These are phyloP conservation scores for Aspergillus hiratsukae DNA, from an alignment of 2,329 filamentous ascomycete genomes.

Conservation along the genomic window DNA sequence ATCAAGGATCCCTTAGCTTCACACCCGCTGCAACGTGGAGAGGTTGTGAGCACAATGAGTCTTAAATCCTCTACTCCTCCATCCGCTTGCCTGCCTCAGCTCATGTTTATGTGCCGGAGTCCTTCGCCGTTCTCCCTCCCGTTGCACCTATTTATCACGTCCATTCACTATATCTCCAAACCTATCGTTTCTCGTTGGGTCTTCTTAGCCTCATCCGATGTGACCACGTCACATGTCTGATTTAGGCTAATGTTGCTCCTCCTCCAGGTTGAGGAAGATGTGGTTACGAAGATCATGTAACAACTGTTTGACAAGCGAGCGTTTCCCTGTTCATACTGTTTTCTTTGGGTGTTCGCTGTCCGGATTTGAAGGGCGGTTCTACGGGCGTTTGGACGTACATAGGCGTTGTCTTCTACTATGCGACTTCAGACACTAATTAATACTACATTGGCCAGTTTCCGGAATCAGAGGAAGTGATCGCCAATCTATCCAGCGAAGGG, in stretches of 20 bases:
- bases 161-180: neutral
- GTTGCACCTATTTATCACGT: neutral
- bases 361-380: slow-evolving; percentile 14
- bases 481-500: slow-evolving; percentile 24
- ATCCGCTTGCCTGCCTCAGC: neutral
- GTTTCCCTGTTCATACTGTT: slow-evolving; percentile 19
- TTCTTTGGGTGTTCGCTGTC: slow-evolving; percentile 10
- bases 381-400: slow-evolving; percentile 26
- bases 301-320: slow-evolving; percentile 17
- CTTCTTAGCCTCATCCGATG: neutral
- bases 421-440: slow-evolving; percentile 28
- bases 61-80: neutral
- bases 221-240: neutral
- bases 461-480: slow-evolving; percentile 26
- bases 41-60: neutral
- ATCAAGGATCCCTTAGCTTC: neutral
- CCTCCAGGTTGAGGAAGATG: slow-evolving; percentile 76
- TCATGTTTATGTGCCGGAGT: neutral
- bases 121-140: neutral
- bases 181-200: neutral
- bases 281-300: slow-evolving; percentile 84
- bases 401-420: slow-evolving; percentile 23
- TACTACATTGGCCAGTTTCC: slow-evolving; percentile 25
- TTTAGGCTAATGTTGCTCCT: slow-evolving; percentile 38
- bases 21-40: neutral